Conservation (phyloP, 306 rosid genomes). For the Quercus variabilis region DNA sequence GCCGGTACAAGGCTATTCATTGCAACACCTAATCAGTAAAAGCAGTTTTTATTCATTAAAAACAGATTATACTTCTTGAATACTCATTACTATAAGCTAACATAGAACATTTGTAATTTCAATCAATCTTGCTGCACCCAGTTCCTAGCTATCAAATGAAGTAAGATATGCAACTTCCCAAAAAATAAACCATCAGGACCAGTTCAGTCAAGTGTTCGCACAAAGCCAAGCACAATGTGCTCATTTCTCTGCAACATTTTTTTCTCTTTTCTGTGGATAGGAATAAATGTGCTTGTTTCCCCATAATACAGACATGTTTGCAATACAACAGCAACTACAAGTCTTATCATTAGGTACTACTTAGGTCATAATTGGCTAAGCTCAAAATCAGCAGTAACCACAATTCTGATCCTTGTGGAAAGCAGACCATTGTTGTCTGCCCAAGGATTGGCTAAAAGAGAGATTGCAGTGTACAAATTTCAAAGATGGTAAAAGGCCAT, state of each 20-base stretch:
- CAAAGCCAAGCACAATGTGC: not conserved
- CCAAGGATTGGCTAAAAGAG: not conserved
- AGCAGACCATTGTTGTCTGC: not conserved
- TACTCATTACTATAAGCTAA: not conserved
- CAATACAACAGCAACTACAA: not conserved
- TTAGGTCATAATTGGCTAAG: not conserved
- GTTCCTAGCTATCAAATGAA: not conserved
- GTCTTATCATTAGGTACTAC: not conserved
- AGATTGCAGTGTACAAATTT: not conserved
- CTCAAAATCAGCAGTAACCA: not conserved
- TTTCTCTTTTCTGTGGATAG: no score
- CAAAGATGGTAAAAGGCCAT: no score
- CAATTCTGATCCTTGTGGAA: not conserved
- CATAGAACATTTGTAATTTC: not conserved
- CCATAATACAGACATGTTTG: not conserved
- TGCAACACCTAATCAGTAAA: slow-evolving; percentile 27
- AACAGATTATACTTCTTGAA: not conserved
- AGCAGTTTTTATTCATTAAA: not conserved
- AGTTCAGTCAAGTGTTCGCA: not conserved
- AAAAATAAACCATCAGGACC: not conserved
- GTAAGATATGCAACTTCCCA: not conserved
- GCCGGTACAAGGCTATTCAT: slow-evolving; percentile 19
- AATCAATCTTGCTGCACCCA: not conserved
- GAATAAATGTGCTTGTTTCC: not conserved
- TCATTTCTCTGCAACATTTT: not conserved